phyloP scores from a whole-genome alignment of 495 filamentous ascomycete genomes.

The Bacidia rubella region DNA sequence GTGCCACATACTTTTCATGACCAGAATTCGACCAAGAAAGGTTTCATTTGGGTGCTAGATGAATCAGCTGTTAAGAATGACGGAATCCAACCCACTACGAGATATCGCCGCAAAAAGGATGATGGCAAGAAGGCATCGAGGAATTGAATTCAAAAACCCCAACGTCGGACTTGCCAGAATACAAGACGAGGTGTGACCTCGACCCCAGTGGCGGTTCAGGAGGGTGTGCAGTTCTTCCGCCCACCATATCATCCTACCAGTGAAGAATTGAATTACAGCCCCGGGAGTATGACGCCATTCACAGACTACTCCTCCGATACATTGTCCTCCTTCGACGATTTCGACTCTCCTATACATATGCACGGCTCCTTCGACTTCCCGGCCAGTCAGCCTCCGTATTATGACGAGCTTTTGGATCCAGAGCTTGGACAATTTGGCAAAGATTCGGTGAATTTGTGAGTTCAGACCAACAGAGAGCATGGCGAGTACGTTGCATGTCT shows the following conservation, averaged over 20 bases:
- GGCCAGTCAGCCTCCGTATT: too few species aligned
- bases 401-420: too few species aligned
- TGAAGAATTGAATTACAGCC: not conserved
- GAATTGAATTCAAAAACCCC: not conserved
- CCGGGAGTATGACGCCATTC: not conserved
- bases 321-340: not conserved
- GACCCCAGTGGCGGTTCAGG: not conserved
- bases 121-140: slow-evolving; percentile 27
- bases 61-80: slow-evolving; percentile 39
- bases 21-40: slow-evolving; percentile 39
- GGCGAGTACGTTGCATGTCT: too few species aligned
- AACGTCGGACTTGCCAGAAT: not conserved
- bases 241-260: not conserved
- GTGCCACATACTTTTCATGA: slow-evolving; percentile 31
- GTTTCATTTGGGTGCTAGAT: slow-evolving; percentile 55
- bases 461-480: too few species aligned
- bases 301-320: not conserved
- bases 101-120: slow-evolving; percentile 46
- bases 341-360: not conserved
- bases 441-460: too few species aligned
- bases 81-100: slow-evolving; percentile 61
- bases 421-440: too few species aligned
- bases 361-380: too few species aligned
- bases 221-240: not conserved
- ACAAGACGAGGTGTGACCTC: not conserved